Percentiles rank a stretch among this genome's conserved stretches.
Conservation (phyloP, 148 eudicot species). For the Bassia scoparia region DNA sequence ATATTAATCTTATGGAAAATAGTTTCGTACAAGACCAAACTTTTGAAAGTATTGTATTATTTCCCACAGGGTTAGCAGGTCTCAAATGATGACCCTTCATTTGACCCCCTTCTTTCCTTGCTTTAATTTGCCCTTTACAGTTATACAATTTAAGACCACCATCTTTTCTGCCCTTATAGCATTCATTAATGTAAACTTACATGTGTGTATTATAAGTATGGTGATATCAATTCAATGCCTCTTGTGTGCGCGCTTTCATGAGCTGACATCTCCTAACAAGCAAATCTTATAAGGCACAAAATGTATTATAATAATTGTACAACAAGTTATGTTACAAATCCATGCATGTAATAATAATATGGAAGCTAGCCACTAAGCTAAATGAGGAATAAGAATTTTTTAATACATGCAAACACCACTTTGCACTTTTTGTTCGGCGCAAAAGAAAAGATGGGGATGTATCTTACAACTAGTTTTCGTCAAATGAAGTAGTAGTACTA, state of each 20-base stretch:
- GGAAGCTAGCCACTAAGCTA: constrained; percentile 4
- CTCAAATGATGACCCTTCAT: constrained; percentile 29
- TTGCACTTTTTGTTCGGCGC: constrained; percentile 22
- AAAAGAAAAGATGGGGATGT: constrained; percentile 11
- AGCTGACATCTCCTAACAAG: constrained; percentile 12
- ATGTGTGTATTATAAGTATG: background rate
- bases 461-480: too few species aligned
- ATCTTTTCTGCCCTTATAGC: constrained; percentile 1
- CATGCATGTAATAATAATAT: constrained; percentile 5
- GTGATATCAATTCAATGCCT: background rate
- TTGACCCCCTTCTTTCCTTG: constrained; percentile 13
- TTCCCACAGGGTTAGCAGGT: constrained; percentile 27
- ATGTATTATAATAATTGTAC: background rate
- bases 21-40: constrained; percentile 5
- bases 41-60: background rate
- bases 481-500: too few species aligned
- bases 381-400: constrained; percentile 3
- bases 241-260: constrained; percentile 11
- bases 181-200: background rate
- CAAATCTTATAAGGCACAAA: background rate
- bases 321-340: background rate
- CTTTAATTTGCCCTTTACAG: background rate
- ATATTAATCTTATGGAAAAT: background rate
- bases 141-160: constrained; percentile 20
- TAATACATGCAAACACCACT: background rate